Evolutionary conservation across 2,329 filamentous ascomycete species (phyloP).

Genomic region (Xylaria sp.): DNA sequence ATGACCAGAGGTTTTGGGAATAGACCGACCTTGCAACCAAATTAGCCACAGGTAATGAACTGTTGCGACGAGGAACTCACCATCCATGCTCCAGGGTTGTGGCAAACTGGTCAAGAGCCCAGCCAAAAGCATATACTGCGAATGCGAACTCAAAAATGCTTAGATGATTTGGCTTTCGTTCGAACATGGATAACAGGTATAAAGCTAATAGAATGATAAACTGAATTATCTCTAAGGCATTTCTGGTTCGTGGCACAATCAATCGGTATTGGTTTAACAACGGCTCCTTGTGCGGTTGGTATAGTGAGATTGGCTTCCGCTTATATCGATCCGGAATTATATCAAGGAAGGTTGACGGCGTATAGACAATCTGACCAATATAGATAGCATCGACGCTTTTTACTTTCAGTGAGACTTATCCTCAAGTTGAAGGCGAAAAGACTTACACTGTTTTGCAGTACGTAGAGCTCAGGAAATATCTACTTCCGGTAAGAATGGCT

Average conservation of each 20-base stretch:
- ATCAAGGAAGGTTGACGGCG: conserved; percentile 80
- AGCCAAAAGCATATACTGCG: conserved; percentile 75
- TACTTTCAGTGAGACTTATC: conserved; percentile 20
- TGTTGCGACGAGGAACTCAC: conserved; percentile 43
- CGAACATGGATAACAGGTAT: conserved; percentile 75
- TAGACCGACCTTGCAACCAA: conserved; percentile 69
- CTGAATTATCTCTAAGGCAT: conserved; percentile 74
- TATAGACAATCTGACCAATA: conserved; percentile 79
- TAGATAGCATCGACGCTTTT: conserved; percentile 76
- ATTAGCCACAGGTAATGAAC: neutral
- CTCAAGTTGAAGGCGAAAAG: neutral
- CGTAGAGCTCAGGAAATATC: conserved; percentile 75
- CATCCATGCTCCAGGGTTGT: conserved; percentile 77
- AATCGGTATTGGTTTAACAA: conserved; percentile 84
- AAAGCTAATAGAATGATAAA: conserved; percentile 72
- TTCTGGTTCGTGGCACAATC: conserved; percentile 79
- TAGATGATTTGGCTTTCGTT: conserved; percentile 63
- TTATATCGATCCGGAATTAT: conserved; percentile 88
- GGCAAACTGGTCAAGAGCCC: conserved; percentile 78
- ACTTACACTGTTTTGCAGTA: conserved; percentile 76
- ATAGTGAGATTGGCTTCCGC: conserved; percentile 78
- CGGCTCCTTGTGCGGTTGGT: conserved; percentile 76
- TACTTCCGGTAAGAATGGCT: conserved; percentile 82
- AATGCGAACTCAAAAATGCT: conserved; percentile 69
- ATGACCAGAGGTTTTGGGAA: conserved; percentile 87